phyloP scores from a whole-genome alignment of 257 asterid genomes.

The Primulina tabacum region DNA sequence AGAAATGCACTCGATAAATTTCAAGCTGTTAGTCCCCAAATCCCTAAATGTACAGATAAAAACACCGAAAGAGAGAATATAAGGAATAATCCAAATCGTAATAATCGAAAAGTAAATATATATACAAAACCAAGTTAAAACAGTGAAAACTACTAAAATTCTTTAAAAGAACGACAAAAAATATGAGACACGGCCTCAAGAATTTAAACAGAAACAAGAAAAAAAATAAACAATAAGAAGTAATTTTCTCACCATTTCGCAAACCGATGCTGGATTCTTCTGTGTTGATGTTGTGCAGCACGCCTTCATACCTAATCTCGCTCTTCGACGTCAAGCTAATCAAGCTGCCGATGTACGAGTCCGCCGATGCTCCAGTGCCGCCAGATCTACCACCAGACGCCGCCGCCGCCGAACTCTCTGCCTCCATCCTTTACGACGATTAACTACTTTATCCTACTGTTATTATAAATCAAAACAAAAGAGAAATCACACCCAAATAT shows the following conservation, averaged over 20 bases:
- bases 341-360: constrained; percentile 86
- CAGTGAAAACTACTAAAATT: constrained; percentile 9
- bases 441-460: not conserved
- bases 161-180: not conserved
- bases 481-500: not conserved
- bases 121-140: not conserved
- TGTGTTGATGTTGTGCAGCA: constrained; percentile 81
- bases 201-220: not conserved
- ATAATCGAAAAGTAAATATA: not conserved
- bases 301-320: constrained; percentile 93
- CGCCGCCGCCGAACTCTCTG: constrained; percentile 61
- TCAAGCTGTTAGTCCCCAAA: not conserved
- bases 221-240: not conserved
- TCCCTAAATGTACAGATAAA: not conserved
- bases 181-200: not conserved
- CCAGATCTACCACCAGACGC: constrained; percentile 57
- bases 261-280: constrained; percentile 96
- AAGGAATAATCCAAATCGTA: not conserved
- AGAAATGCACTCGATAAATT: not conserved
- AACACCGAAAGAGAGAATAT: not conserved
- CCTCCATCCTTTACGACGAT: constrained; percentile 45
- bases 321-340: constrained; percentile 95
- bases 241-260: constrained; percentile 59
- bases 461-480: too few species aligned
- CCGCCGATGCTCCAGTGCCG: constrained; percentile 66